Evolutionary conservation across 2,329 filamentous ascomycete genomes (phyloP), one percentile per base, ranked within the genome.

Genomic region (Claviceps fusiformis): DNA sequence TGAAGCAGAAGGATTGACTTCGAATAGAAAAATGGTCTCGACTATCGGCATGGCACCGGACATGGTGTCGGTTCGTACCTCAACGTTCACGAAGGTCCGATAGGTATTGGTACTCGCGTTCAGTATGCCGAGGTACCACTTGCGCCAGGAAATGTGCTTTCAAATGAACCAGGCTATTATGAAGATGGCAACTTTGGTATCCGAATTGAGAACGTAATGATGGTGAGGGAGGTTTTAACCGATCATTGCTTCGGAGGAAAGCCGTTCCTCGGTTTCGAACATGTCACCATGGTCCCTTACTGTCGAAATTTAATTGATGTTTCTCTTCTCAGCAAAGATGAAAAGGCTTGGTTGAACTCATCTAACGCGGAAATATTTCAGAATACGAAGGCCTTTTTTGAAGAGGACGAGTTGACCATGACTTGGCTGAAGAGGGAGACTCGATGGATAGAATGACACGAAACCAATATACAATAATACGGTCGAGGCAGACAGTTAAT

Each of bases 31-130:
- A 59, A 92, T 64, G 93, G 93, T 0, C 76, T 98, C 13, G 93
- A 98, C 67, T 98, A 96, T 70, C 83, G 93, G 43, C 93, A 98
- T 67, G 93, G 93, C 55, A 98, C 93, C 5, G 93, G 93, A 10
- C 93, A 98, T 67, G 93, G 93, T 47, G 87, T 98, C 41, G 93
- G 93, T 33, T 95, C 90, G 1, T 98, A 86, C 70, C 74, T 98
- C 64, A 98, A 98, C 62, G 93, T 98, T 0, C 93, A 98, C 67
- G 93, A 98, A 72, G 93, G 93, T 0, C 93, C 93, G 1, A 95
- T 98, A 58, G 93, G 93, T 24, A 95, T 98, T 58, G 93, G 93
- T 33, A 96, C 91, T 10, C 81, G 93, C 48, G 82, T 95, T 44
- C 88, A 95, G 63, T 96, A 92, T 67, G 86, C 89, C 0, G 93